These are phyloP conservation scores for Triticum timopheevii DNA, from an alignment of 176 grass and related monocot species.

Conservation along the genomic window DNA sequence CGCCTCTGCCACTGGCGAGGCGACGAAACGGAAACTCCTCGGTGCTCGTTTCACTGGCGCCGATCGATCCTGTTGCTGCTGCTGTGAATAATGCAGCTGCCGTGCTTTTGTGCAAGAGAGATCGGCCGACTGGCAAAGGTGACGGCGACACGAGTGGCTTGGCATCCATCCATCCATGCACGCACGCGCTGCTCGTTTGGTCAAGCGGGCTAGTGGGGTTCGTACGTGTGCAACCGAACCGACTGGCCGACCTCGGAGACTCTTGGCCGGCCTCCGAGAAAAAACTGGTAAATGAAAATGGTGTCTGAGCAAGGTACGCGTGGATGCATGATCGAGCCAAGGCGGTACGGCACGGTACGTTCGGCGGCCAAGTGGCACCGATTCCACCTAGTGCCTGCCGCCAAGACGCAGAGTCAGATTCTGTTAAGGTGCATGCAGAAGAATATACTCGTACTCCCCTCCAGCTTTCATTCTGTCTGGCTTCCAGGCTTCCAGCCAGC, in stretches of 20 bases:
- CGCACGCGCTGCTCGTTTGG: neutral
- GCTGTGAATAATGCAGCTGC: constrained; percentile 30
- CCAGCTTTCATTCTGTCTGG: neutral
- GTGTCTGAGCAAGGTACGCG: neutral
- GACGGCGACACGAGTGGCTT: neutral
- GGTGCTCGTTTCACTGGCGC: constrained; percentile 3
- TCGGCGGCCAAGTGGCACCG: neutral
- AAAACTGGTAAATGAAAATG: neutral
- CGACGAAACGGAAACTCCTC: neutral
- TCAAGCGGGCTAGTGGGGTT: constrained; percentile 4
- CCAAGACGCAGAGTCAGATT: neutral
- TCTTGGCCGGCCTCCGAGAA: neutral
- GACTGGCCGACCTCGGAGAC: neutral
- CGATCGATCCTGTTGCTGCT: neutral
- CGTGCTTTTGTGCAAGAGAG: too few relatives aligned
- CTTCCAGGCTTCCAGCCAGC: neutral
- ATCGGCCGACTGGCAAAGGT: too few relatives aligned
- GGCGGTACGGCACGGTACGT: too few relatives aligned
- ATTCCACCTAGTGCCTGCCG: too few relatives aligned
- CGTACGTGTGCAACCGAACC: neutral
- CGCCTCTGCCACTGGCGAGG: neutral
- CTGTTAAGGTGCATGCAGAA: neutral
- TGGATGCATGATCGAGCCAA: neutral
- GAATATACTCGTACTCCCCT: too few relatives aligned
- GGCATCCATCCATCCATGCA: neutral